These are phyloP conservation scores for Hypoxylon sp. DNA, from an alignment of 2,329 filamentous ascomycete species.

Conservation along the genomic window DNA sequence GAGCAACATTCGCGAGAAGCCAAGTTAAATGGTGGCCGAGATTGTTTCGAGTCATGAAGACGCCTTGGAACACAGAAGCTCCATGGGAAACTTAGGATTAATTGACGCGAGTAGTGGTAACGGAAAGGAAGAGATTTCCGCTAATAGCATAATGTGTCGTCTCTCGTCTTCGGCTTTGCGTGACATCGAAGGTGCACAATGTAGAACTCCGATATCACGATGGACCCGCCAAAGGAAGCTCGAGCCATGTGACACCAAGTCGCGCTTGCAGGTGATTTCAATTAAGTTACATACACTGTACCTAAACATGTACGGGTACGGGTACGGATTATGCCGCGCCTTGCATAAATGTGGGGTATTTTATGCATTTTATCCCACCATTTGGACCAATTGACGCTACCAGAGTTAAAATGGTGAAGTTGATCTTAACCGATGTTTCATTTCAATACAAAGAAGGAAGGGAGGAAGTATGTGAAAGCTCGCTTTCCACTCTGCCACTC, in stretches of 20 bases:
- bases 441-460: conserved; percentile 4
- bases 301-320: no score
- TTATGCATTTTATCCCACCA: not conserved
- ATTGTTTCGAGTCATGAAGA: conserved; percentile 75
- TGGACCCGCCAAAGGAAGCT: conserved; percentile 42
- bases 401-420: no score
- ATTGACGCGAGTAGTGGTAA: conserved; percentile 13
- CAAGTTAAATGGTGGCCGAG: conserved; percentile 70
- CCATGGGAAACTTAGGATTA: conserved; percentile 51
- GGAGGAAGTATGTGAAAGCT: conserved; percentile 5
- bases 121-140: conserved; percentile 5
- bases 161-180: conserved; percentile 11
- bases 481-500: conserved; percentile 5
- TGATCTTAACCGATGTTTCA: not conserved
- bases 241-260: conserved; percentile 37
- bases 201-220: conserved; percentile 22
- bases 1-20: conserved; percentile 66
- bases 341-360: not conserved
- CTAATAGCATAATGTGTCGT: conserved; percentile 18
- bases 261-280: conserved; percentile 47
- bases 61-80: conserved; percentile 56
- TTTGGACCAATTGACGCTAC: no score
- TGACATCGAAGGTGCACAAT: conserved; percentile 10
- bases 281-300: conserved; percentile 31
- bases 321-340: conserved; percentile 7